These are phyloP conservation scores for Mycosarcoma mackinlayi DNA, from an alignment of 1,284 basidiomycete genomes.

Conservation along the genomic window DNA sequence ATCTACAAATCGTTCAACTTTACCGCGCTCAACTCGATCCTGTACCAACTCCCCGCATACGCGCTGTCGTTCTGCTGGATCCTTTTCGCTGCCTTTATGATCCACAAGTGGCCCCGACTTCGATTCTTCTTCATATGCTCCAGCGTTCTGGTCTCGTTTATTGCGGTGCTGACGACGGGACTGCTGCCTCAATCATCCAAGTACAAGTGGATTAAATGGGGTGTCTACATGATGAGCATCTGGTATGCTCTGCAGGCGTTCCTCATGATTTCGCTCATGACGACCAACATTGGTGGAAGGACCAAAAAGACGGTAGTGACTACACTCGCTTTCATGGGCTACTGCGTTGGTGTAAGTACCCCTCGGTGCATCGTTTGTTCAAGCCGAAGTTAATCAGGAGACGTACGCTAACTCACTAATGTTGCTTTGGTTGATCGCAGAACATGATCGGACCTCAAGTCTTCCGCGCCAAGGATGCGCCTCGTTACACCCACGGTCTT, in stretches of 20 bases:
- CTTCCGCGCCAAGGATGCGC: slow-evolving; percentile 64
- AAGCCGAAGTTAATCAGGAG: too few relatives aligned
- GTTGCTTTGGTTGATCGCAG: slow-evolving; percentile 4
- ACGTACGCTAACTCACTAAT: too few relatives aligned
- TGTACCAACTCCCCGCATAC: slow-evolving; percentile 62
- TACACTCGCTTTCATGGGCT: slow-evolving; percentile 60
- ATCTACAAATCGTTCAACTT: slow-evolving; percentile 54
- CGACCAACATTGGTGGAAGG: slow-evolving; percentile 64
- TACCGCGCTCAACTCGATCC: slow-evolving; percentile 59
- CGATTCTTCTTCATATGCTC: slow-evolving; percentile 66
- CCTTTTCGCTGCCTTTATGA: slow-evolving; percentile 61
- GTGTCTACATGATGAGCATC: slow-evolving; percentile 59
- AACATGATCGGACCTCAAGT: slow-evolving; percentile 55
- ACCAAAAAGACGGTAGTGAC: slow-evolving; percentile 65
- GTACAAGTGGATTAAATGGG: slow-evolving; percentile 61
- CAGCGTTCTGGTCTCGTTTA: slow-evolving; percentile 20
- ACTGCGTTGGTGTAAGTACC: slow-evolving; percentile 56
- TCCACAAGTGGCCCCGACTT: slow-evolving; percentile 40
- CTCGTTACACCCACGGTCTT: slow-evolving; percentile 61
- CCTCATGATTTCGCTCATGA: slow-evolving; percentile 62
- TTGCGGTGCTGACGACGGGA: slow-evolving; percentile 33
- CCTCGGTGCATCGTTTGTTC: background rate
- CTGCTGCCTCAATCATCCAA: slow-evolving; percentile 21
- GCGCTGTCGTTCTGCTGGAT: slow-evolving; percentile 64
- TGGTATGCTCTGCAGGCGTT: slow-evolving; percentile 60